Base-by-base conservation (phyloP, 345 rosid species). In the Mercurialis annua region DNA sequence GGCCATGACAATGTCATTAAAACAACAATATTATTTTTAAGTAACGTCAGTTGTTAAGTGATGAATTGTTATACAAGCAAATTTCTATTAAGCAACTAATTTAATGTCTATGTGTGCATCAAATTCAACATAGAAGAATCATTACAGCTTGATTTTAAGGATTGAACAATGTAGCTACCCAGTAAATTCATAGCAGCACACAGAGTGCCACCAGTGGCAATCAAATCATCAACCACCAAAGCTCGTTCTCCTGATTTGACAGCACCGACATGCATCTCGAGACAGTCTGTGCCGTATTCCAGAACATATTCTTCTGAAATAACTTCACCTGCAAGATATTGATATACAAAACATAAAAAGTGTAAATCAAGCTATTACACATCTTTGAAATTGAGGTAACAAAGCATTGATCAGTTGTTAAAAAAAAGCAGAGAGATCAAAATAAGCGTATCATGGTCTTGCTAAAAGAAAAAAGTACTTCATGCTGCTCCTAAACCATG, bases 121-220 rank as follows among this genome's bases (percentile, higher is more conserved):
- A 3, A 40, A 26, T 4, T 38, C 21, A 23, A 50, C 2, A 3
- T 10, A 50, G 5, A 50, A 50, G 8, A 6, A 50, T 26, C 18
- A 18, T 50, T 21, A n/a, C 54, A 50, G 23, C 54, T 18, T 18
- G 20, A 64, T 2, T 15, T 20, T 17, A 12, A 21, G 14, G 20
- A 64, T 34, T 69, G 50, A 30, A 23, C 10, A 20, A 46, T 6
- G 43, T 9, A 49, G 43, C 61, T 85, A 94, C 99, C 96, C 16
- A 94, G 86, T 74, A 91, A 78, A 66, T 82, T 94, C 81, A 91
- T 94, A 64, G 99, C 99, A 46, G 98, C 98, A 48, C 93, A 82
- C 21, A 91, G 90, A 56, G 99, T 91, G 67, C 99, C 98, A 1
- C 99, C 99, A 18, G 99, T 94, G 17, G 99, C 99, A 55, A 94